These are phyloP conservation scores for Neofusicoccum kwambonambiense DNA, from an alignment of 2,329 filamentous ascomycete species.

Conservation along the genomic window DNA sequence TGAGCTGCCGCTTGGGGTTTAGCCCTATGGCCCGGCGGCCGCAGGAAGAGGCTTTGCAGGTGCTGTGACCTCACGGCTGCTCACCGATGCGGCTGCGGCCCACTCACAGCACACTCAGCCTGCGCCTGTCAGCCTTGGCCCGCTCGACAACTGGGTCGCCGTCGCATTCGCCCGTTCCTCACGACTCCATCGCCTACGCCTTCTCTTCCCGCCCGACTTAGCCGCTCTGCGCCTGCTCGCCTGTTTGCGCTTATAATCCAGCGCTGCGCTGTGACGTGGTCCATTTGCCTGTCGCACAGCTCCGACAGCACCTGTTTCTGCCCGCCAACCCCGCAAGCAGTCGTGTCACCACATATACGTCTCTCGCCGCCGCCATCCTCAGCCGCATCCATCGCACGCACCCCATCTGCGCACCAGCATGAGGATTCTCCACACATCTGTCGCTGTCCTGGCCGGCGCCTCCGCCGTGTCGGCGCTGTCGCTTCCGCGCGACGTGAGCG, in stretches of 20 bases:
- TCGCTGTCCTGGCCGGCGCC: background rate
- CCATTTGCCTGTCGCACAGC: background rate
- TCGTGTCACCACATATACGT: background rate
- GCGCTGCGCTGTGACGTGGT: constrained; percentile 2
- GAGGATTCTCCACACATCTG: background rate
- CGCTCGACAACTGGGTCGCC: too few species aligned
- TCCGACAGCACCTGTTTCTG: background rate
- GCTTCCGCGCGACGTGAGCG: constrained; percentile 23
- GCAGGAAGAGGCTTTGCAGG: constrained; percentile 1
- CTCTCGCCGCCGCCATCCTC: background rate
- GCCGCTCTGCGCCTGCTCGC: background rate
- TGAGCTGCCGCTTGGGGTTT: background rate
- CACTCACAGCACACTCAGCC: background rate
- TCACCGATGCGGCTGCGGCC: background rate
- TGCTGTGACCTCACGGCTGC: background rate
- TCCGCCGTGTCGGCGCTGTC: constrained; percentile 9
- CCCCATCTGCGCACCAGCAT: background rate
- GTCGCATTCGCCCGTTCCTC: background rate
- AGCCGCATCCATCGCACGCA: background rate
- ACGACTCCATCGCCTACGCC: background rate
- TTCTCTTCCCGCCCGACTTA: background rate
- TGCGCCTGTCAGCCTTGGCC: background rate
- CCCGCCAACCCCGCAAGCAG: background rate
- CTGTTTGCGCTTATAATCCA: too few species aligned
- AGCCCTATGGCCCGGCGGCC: background rate